phyloP scores from a whole-genome alignment of 164 flowering plant genomes.

The Sextonia rubra region DNA sequence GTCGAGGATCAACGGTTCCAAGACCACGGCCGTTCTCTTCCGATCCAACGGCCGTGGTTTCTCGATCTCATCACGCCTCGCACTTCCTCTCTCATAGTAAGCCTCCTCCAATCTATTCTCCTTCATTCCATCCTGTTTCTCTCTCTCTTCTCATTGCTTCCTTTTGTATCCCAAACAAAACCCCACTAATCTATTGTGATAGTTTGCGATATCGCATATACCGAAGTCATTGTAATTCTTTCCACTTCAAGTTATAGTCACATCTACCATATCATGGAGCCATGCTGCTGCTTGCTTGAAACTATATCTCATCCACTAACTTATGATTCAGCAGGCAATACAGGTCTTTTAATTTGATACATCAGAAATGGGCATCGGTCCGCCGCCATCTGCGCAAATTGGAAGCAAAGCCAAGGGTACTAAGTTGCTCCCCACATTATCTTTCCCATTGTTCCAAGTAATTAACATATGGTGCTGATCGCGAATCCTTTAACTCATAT shows the following conservation, averaged over 20 bases:
- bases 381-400: conserved; percentile 52
- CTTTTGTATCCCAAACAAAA: background rate
- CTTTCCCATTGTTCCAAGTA: background rate
- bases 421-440: background rate
- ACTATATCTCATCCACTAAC: background rate
- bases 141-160: background rate
- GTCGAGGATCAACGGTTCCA: background rate
- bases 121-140: background rate
- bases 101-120: background rate
- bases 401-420: conserved; percentile 58
- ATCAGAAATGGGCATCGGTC: conserved; percentile 40
- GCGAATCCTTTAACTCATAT: too few relatives aligned
- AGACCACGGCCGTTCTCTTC: background rate
- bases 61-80: background rate
- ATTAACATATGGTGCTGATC: background rate
- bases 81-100: background rate
- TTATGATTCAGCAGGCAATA: background rate
- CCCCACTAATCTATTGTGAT: background rate
- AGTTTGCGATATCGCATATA: background rate
- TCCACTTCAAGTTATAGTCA: background rate
- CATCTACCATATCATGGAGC: background rate
- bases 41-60: conserved; percentile 3
- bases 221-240: background rate
- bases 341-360: background rate
- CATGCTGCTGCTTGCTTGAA: background rate